These are phyloP conservation scores for Plasmodium adleri DNA, from an alignment of 169 alveolate species.

Conservation along the genomic window DNA sequence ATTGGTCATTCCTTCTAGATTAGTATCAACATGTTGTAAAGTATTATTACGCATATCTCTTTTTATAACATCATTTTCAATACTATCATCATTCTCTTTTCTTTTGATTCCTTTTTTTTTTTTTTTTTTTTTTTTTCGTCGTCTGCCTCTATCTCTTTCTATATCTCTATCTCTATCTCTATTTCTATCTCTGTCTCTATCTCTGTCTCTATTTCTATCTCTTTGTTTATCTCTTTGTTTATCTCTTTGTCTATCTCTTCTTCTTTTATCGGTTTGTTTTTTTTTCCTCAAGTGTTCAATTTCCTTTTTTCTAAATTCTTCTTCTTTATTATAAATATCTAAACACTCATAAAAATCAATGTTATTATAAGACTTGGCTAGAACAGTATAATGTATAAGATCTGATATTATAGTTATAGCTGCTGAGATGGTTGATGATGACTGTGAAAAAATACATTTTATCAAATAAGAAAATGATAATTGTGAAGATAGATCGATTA, in stretches of 20 bases:
- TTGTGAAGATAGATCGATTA: constrained; percentile 50
- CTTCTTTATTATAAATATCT: constrained; percentile 47
- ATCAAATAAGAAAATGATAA: constrained; percentile 35
- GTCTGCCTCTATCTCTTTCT: background rate
- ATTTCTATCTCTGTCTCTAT: background rate
- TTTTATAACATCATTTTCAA: too few relatives aligned
- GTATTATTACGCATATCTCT: too few relatives aligned
- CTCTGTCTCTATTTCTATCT: background rate
- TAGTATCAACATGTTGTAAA: too few relatives aligned
- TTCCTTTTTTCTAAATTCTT: constrained; percentile 27
- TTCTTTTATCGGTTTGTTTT: constrained; percentile 23
- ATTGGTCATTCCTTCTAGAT: too few relatives aligned
- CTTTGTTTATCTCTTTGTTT: background rate
- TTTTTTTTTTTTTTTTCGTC: too few relatives aligned
- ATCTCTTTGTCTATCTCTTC: constrained; percentile 11
- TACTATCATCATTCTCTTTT: too few relatives aligned
- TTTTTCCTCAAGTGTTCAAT: constrained; percentile 12
- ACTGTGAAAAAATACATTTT: constrained; percentile 56
- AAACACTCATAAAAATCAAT: constrained; percentile 61
- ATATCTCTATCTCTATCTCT: background rate
- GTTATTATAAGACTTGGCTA: constrained; percentile 33
- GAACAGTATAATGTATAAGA: constrained; percentile 30
- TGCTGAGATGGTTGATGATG: constrained; percentile 60
- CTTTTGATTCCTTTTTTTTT: too few relatives aligned
- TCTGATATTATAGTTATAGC: constrained; percentile 69